Conservation (phyloP, 1,284 basidiomycete genomes). For the Naganishia cerealis region DNA sequence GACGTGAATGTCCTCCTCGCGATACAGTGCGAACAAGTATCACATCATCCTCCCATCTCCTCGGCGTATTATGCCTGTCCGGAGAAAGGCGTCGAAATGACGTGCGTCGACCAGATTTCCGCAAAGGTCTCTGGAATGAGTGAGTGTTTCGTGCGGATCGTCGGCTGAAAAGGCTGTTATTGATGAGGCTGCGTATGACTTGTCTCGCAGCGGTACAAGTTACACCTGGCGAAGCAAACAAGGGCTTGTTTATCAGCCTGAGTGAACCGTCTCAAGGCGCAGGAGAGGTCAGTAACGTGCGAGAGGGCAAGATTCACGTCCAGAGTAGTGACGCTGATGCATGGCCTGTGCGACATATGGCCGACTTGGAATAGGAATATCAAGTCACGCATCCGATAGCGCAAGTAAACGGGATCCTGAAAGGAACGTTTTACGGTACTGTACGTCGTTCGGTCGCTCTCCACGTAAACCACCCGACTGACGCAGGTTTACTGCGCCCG, state of each 20-base stretch:
- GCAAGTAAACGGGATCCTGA: slow-evolving; percentile 84
- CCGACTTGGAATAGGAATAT: slow-evolving; percentile 60
- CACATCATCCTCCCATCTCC: slow-evolving; percentile 93
- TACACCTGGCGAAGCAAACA: slow-evolving; percentile 75
- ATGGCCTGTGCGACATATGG: not conserved
- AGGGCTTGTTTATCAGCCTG: slow-evolving; percentile 81
- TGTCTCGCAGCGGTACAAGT: slow-evolving; percentile 65
- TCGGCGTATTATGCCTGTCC: slow-evolving; percentile 81
- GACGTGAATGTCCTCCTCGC: not conserved
- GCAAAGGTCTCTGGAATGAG: slow-evolving; percentile 82
- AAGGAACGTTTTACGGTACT: slow-evolving; percentile 75
- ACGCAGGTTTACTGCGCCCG: not conserved
- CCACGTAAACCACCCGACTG: slow-evolving; percentile 24
- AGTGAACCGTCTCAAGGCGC: slow-evolving; percentile 68
- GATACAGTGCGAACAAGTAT: slow-evolving; percentile 76
- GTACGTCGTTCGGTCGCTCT: slow-evolving; percentile 61
- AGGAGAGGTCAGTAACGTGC: slow-evolving; percentile 61
- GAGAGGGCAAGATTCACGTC: not conserved
- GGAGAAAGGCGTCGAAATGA: slow-evolving; percentile 67
- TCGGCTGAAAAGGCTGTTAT: too few species aligned
- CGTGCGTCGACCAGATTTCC: slow-evolving; percentile 82
- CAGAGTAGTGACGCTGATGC: not conserved
- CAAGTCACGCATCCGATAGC: slow-evolving; percentile 87
- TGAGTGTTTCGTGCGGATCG: slow-evolving; percentile 38
- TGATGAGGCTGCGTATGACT: not conserved